Conservation (phyloP, 306 rosid genomes). For the Oxytropis ochrocephala region DNA sequence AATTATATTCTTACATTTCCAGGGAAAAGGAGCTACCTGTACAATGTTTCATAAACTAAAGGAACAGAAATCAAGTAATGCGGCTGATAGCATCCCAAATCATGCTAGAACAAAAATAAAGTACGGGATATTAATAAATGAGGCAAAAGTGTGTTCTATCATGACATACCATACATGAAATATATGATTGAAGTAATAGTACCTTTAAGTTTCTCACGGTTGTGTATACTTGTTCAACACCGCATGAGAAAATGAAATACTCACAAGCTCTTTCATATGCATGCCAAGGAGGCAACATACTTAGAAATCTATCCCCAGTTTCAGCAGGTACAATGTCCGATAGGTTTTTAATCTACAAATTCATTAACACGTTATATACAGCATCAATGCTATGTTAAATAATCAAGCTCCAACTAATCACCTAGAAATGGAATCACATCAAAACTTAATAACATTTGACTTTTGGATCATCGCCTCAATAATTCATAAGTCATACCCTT, state of each 20-base stretch:
- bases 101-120: slow-evolving; percentile 42
- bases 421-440: not conserved
- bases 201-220: slow-evolving; percentile 87
- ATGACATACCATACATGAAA: slow-evolving; percentile 7
- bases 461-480: not conserved
- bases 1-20: not conserved
- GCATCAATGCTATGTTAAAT: slow-evolving; percentile 6
- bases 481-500: not conserved
- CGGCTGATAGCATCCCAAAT: slow-evolving; percentile 69
- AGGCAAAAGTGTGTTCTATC: not conserved
- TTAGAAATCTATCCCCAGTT: slow-evolving; percentile 80
- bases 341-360: slow-evolving; percentile 60
- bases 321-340: slow-evolving; percentile 70
- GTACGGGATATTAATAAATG: not conserved
- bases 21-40: slow-evolving; percentile 49
- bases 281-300: slow-evolving; percentile 97
- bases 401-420: not conserved
- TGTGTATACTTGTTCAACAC: slow-evolving; percentile 79
- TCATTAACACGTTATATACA: not conserved
- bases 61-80: slow-evolving; percentile 80
- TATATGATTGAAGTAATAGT: slow-evolving; percentile 13
- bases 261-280: slow-evolving; percentile 90
- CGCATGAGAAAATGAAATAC: slow-evolving; percentile 73
- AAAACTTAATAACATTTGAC: not conserved
- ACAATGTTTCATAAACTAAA: slow-evolving; percentile 82